These are phyloP conservation scores for Luffa acutangula DNA, from an alignment of 306 rosid species.

Conservation along the genomic window DNA sequence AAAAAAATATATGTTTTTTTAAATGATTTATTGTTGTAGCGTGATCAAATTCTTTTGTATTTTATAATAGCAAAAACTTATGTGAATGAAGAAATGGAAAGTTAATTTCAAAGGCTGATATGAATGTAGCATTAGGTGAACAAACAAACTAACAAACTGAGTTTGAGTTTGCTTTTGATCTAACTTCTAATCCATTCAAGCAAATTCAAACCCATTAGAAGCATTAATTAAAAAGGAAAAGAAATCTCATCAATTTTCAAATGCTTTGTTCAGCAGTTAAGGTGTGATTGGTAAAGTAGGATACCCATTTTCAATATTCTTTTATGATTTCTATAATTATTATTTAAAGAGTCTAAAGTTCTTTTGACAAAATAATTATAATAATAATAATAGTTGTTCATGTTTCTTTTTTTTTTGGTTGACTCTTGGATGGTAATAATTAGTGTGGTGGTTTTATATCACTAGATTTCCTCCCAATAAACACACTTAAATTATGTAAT, in stretches of 20 bases:
- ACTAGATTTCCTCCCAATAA: too few species aligned
- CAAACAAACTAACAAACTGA: constrained; percentile 19
- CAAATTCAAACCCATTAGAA: not conserved
- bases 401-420: not conserved
- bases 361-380: not conserved
- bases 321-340: not conserved
- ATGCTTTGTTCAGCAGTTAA: not conserved
- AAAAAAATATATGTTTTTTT: too few species aligned
- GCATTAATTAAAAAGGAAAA: not conserved
- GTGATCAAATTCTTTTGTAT: too few species aligned
- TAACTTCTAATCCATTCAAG: constrained; percentile 18
- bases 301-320: not conserved
- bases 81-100: not conserved
- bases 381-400: too few species aligned
- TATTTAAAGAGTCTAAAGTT: not conserved
- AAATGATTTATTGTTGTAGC: too few species aligned
- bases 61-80: not conserved
- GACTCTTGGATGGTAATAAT: not conserved
- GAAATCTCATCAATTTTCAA: not conserved
- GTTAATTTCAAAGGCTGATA: not conserved
- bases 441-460: not conserved
- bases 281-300: constrained; percentile 6
- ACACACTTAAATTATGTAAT: too few species aligned
- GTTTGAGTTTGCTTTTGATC: not conserved
- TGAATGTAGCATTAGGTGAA: constrained; percentile 23